Evolutionary conservation across 768 basidiomycete species (phyloP).

Genomic region (Termitomyces sp.): DNA sequence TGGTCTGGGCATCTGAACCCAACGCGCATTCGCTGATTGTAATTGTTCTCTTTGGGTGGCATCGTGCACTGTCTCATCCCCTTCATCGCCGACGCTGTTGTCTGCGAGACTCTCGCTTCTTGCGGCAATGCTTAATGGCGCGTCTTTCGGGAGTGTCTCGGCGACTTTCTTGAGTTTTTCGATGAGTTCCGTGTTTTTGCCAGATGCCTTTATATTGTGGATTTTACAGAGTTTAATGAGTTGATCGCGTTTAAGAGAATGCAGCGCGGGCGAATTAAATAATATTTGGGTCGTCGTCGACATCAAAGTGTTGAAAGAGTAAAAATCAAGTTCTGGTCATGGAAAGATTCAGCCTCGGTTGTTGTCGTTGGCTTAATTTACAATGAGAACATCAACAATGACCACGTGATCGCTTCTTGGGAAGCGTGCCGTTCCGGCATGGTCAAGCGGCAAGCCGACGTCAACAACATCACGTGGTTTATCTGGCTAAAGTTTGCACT

Average conservation of each 20-base stretch:
- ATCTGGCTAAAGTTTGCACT: too few relatives aligned
- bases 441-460: too few relatives aligned
- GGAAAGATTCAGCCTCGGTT: not conserved
- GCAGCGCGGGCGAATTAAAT: conserved; percentile 79
- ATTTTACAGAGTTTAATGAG: conserved; percentile 83
- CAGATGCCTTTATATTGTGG: conserved; percentile 72
- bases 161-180: conserved; percentile 66
- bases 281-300: conserved; percentile 74
- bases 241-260: conserved; percentile 81
- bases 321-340: conserved; percentile 3
- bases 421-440: too few relatives aligned
- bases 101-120: conserved; percentile 37
- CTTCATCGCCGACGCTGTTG: conserved; percentile 27
- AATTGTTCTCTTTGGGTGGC: conserved; percentile 10
- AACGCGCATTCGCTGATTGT: conserved; percentile 8
- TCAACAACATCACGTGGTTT: too few relatives aligned
- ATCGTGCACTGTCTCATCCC: conserved; percentile 22
- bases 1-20: conserved; percentile 42
- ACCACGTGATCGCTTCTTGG: conserved; percentile 1
- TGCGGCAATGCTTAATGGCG: conserved; percentile 49
- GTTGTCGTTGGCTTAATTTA: not conserved
- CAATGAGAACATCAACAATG: not conserved
- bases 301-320: conserved; percentile 30
- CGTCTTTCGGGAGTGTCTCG: conserved; percentile 50
- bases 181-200: conserved; percentile 75